Percentiles rank a stretch among this genome's conserved stretches.
These are phyloP conservation scores for Solanum appendiculatum DNA, from an alignment of 257 asterid species.

Conservation along the genomic window DNA sequence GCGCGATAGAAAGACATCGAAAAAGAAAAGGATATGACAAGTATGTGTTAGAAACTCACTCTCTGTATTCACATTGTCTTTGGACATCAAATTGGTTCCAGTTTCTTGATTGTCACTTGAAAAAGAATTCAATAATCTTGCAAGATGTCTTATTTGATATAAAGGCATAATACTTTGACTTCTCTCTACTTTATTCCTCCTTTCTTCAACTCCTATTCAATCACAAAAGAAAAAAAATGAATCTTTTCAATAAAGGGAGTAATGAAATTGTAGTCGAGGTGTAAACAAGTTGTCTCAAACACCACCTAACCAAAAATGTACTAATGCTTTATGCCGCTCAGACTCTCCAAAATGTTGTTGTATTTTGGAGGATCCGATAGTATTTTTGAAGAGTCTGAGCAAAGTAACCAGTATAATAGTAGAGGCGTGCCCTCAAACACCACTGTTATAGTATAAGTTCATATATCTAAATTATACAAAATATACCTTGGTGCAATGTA, in stretches of 20 bases:
- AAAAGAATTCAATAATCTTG: slow-evolving; percentile 11
- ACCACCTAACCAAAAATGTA: neutral
- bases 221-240: neutral
- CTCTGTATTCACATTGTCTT: neutral
- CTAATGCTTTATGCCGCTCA: neutral
- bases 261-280: neutral
- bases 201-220: neutral
- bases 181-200: neutral
- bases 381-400: neutral
- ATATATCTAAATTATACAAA: neutral
- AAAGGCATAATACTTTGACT: slow-evolving; percentile 6
- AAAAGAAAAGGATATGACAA: neutral
- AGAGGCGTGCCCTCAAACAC: neutral
- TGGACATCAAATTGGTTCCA: neutral
- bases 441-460: neutral
- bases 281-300: neutral
- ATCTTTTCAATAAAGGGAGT: neutral
- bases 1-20: neutral
- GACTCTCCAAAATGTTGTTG: neutral
- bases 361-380: neutral
- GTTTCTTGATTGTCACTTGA: neutral
- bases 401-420: neutral
- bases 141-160: slow-evolving; percentile 24
- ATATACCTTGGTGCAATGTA: neutral
- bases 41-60: slow-evolving; percentile 1